These are phyloP conservation scores for Tricholomella constricta DNA, from an alignment of 768 basidiomycete genomes.

Conservation along the genomic window DNA sequence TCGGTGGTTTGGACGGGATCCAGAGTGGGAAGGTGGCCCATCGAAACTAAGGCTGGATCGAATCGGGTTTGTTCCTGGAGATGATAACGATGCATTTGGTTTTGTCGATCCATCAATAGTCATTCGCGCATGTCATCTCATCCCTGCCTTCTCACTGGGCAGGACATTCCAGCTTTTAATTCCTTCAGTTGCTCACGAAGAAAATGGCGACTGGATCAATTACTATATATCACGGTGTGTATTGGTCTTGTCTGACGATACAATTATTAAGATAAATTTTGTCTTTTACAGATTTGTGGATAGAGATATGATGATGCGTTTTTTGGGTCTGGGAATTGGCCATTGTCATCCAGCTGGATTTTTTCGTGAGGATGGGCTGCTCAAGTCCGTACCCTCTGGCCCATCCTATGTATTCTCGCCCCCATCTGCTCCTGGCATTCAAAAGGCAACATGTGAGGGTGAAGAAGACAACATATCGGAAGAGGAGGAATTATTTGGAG, in stretches of 20 bases:
- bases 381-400: not conserved
- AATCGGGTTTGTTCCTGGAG: constrained; percentile 25
- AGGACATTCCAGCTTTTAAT: constrained; percentile 16
- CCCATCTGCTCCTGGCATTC: not conserved
- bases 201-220: constrained; percentile 19
- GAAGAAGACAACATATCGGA: too few species aligned
- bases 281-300: constrained; percentile 35
- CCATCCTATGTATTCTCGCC: not conserved
- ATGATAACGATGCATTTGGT: constrained; percentile 29
- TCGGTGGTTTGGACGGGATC: constrained; percentile 23
- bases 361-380: not conserved
- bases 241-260: too few species aligned
- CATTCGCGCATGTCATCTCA: constrained; percentile 33
- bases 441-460: not conserved
- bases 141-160: constrained; percentile 33
- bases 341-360: constrained; percentile 12
- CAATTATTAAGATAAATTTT: not conserved
- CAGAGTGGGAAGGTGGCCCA: constrained; percentile 9
- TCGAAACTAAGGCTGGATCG: constrained; percentile 12
- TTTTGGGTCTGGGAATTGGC: constrained; percentile 31
- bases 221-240: constrained; percentile 42
- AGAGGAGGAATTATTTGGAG: too few species aligned
- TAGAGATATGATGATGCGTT: constrained; percentile 41
- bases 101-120: constrained; percentile 36
- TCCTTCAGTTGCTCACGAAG: constrained; percentile 15